Base-by-base conservation (phyloP, 116 monocot genomes). In the Phalaenopsis hybrid region DNA sequence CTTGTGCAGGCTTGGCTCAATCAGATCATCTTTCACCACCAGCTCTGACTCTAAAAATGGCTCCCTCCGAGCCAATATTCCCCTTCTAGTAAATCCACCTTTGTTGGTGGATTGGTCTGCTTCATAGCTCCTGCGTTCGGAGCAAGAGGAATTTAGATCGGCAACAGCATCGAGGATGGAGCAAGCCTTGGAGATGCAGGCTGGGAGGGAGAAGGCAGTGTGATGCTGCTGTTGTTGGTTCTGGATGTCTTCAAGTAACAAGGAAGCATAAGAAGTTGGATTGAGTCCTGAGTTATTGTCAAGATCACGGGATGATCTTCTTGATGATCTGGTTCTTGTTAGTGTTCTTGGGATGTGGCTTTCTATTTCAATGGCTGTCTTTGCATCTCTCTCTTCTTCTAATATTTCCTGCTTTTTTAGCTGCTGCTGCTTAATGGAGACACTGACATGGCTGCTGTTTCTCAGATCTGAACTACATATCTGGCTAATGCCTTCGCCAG, bases 111-210 rank as follows among this genome's bases (percentile, higher is more conserved):
- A 85, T 4, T 59, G 81, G 13, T 79, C 81, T 5, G 44, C 73
- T 15, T 82, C 81, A n/a, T 17, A 73, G 81, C 45, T 77, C 76
- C 72, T 69, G 80, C 70, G 81, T 34, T 89, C 87, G 10, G 90
- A 88, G 8, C 82, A 85, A 2, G 91, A 87, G 44, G 91, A 90
- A 77, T 93, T 95, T 85, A 99, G 92, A 50, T 91, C 99, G 0
- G 99, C 95, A 8, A 99, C 93, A 1, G 93, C 99, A 74, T 99
- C 99, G 12, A 95, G 86, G 83, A 99, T 99, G 58, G 95, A 95
- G 79, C 88, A 87, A 49, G 95, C 99, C 84, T 99, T 99, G 76
- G 99, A 88, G 33, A 99, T 87, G 48, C 95, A 99, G 2, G 93
- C 92, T 0, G 95, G 99, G 84, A 99, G 90, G 44, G 95, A 83